phyloP scores from a whole-genome alignment of 352 stramenopile genomes.

The Phytophthora palmivora region DNA sequence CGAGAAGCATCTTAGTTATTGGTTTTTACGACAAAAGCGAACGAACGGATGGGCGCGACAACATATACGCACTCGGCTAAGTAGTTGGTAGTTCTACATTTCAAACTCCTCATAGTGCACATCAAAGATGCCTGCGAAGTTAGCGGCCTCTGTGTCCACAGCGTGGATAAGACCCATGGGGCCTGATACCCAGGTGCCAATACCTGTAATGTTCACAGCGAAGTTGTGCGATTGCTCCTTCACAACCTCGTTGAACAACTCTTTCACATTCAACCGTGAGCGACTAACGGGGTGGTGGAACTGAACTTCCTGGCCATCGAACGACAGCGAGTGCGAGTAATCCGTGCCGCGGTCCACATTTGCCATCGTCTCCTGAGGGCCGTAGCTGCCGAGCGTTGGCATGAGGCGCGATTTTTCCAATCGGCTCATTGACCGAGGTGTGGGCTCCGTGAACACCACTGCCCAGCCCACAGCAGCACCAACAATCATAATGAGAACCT shows the following conservation, averaged over 20 bases:
- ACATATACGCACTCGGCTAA: constrained; percentile 37
- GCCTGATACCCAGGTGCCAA: constrained; percentile 86
- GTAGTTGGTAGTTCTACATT: constrained; percentile 65
- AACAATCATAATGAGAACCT: constrained; percentile 74
- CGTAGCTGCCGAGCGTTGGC: constrained; percentile 41
- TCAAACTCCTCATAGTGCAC: constrained; percentile 91
- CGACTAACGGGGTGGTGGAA: constrained; percentile 80
- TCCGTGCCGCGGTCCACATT: constrained; percentile 56
- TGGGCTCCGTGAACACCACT: constrained; percentile 70
- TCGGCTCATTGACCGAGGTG: constrained; percentile 75
- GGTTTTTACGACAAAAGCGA: constrained; percentile 32
- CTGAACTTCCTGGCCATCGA: constrained; percentile 78
- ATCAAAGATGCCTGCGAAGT: constrained; percentile 88
- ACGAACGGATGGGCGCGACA: constrained; percentile 26
- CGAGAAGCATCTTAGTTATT: constrained; percentile 37
- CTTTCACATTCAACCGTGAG: constrained; percentile 76
- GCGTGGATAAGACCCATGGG: constrained; percentile 82
- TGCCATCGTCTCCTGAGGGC: constrained; percentile 31
- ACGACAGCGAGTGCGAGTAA: constrained; percentile 83
- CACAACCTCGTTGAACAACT: constrained; percentile 79
- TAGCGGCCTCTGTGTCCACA: constrained; percentile 75
- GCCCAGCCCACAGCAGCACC: constrained; percentile 67
- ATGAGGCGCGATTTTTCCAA: constrained; percentile 81
- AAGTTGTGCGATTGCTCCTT: constrained; percentile 90
- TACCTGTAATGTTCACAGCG: constrained; percentile 79